phyloP scores from a whole-genome alignment of 78 protist genomes.

The Neovahlkampfia damariscottae region DNA sequence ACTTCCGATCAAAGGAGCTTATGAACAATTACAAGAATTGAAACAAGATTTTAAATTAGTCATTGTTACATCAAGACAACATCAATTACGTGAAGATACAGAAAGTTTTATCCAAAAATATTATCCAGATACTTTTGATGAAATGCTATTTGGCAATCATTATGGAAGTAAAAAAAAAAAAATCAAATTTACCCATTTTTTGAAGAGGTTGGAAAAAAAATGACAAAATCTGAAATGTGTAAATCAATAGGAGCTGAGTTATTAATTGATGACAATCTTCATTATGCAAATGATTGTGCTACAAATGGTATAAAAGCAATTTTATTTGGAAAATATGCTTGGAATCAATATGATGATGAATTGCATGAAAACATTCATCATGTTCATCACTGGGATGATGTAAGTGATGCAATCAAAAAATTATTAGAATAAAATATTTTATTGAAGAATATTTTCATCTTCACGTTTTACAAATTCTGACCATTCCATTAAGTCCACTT shows the following conservation, averaged over 20 bases:
- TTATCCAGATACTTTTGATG: neutral
- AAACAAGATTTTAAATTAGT: neutral
- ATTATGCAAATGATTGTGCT: neutral
- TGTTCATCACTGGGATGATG: neutral
- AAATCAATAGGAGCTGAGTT: neutral
- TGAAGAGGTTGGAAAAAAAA: too few relatives aligned
- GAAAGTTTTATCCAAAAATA: neutral
- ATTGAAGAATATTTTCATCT: too few relatives aligned
- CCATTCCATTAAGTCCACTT: too few relatives aligned
- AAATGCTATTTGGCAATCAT: neutral
- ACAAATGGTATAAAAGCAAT: neutral
- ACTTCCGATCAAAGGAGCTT: neutral
- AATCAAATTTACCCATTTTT: too few relatives aligned
- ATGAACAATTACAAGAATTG: neutral
- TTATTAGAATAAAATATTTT: too few relatives aligned
- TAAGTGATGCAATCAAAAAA: neutral
- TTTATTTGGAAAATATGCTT: neutral
- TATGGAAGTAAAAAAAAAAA: neutral
- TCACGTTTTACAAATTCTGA: too few relatives aligned
- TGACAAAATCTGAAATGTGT: neutral
- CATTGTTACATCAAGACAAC: neutral
- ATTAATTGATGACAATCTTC: neutral
- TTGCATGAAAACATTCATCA: neutral
- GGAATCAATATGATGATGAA: neutral
- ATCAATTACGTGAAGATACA: neutral